Base-by-base conservation (phyloP, 345 rosid genomes). In the Syzygium aromaticum region DNA sequence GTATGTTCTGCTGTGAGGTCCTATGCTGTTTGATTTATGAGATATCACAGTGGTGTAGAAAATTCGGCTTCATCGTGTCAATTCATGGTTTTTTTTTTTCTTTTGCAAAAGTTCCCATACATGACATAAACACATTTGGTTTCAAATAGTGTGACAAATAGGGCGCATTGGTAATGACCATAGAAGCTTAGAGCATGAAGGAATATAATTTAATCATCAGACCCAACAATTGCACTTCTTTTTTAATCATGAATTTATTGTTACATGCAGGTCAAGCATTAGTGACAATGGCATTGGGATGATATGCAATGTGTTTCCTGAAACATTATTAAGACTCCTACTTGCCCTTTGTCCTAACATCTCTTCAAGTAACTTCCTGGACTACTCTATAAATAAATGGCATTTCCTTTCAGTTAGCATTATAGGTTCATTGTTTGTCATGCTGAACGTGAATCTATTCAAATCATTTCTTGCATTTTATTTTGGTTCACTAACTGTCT, bases 281-380 rank as follows among this genome's bases (percentile, higher is more conserved):
- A 94, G 96, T 87, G 99, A 96, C 89, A 93, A 96, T 87, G 99
- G 99, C 89, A 96, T 98, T 13, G 97, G 99, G 88, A 98, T 98
- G 96, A 96, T 98, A 86, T 98, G 99, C 93, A 97, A 98, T 90
- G 95, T 94, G 78, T 93, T 96, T 67, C 97, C 98, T 28, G 93
- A 90, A 87, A 94, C 99, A 40, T 90, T 98, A 86, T 92, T 96
- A 85, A 94, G 94, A 89, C 93, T 98, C 86, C 96, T 98, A 53
- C 94, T 98, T 83, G 99, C 99, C 83, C 94, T 94, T 87, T 98
- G 99, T 91, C 98, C 99, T 54, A 96, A 96, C 93, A 94, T 98
- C 89, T 96, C 99, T 88, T 96, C 99, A 92, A 98, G 99, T 95
- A 98, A 92, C 64, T 85, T 89, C 53, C 90, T 78, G 84, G 28